These are phyloP conservation scores for Yamadazyma tumulicola DNA, from an alignment of 805 yeast genomes.

Conservation along the genomic window DNA sequence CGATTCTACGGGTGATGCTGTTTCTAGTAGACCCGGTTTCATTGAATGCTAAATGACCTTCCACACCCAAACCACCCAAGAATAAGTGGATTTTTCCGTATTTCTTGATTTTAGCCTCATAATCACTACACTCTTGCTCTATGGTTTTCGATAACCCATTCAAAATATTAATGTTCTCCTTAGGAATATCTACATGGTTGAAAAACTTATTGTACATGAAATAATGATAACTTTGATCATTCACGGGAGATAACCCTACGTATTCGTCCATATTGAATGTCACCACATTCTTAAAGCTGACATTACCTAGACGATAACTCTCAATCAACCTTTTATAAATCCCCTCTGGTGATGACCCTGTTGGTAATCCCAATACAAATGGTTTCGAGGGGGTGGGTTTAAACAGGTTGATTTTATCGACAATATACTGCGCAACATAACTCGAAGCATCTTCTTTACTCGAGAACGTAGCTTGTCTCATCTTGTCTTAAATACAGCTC, in stretches of 20 bases:
- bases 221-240: constrained; percentile 53
- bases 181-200: constrained; percentile 52
- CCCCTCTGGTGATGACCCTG: constrained; percentile 60
- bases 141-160: constrained; percentile 48
- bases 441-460: constrained; percentile 38
- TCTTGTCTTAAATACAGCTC: no score
- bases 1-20: constrained; percentile 45
- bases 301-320: constrained; percentile 38
- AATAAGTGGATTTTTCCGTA: constrained; percentile 52
- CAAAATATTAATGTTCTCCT: constrained; percentile 50
- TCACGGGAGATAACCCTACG: constrained; percentile 43
- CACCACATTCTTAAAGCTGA: constrained; percentile 50
- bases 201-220: constrained; percentile 56
- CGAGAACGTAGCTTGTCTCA: constrained; percentile 34
- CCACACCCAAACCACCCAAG: constrained; percentile 59
- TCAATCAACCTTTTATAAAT: constrained; percentile 46
- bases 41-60: constrained; percentile 61
- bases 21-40: constrained; percentile 50
- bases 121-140: constrained; percentile 43
- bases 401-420: constrained; percentile 40
- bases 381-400: constrained; percentile 44
- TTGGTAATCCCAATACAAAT: constrained; percentile 56
- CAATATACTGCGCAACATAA: constrained; percentile 45
- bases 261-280: constrained; percentile 65
- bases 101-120: constrained; percentile 45